Conservation (phyloP, 257 asterid species). For the Solanum etuberosum region DNA sequence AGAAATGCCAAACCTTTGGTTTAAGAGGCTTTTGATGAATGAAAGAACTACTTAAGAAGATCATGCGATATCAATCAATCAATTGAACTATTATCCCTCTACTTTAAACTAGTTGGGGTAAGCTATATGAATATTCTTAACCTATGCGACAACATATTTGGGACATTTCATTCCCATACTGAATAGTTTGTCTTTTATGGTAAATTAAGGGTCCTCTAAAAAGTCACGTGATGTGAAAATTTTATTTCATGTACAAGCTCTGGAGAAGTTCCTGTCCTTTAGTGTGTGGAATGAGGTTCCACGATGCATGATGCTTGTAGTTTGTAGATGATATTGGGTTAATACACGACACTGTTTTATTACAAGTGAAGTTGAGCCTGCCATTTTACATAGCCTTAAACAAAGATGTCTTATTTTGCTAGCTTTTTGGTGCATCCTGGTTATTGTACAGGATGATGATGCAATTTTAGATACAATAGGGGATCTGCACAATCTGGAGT, state of each 20-base stretch:
- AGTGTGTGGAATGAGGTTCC: not conserved
- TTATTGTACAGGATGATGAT: not conserved
- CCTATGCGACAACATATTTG: not conserved
- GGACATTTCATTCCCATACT: not conserved
- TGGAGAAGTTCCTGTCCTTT: not conserved
- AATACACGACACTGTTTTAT: not conserved
- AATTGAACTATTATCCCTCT: not conserved
- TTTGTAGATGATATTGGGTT: not conserved
- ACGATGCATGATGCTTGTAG: not conserved
- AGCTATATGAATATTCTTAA: not conserved
- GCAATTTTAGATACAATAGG: not conserved
- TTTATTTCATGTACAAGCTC: not conserved
- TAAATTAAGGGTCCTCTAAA: not conserved
- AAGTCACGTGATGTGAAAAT: not conserved
- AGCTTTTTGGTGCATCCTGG: not conserved
- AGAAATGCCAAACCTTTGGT: not conserved
- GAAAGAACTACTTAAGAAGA: not conserved
- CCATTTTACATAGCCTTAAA: not conserved
- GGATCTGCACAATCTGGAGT: not conserved
- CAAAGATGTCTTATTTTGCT: not conserved
- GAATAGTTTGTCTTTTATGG: not conserved
- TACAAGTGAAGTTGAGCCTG: not conserved
- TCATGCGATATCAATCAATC: not conserved
- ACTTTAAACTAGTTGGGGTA: not conserved
- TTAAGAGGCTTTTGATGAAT: not conserved